Conservation (phyloP, 2,329 filamentous ascomycete species). For the Cytospora paraplurivora region DNA sequence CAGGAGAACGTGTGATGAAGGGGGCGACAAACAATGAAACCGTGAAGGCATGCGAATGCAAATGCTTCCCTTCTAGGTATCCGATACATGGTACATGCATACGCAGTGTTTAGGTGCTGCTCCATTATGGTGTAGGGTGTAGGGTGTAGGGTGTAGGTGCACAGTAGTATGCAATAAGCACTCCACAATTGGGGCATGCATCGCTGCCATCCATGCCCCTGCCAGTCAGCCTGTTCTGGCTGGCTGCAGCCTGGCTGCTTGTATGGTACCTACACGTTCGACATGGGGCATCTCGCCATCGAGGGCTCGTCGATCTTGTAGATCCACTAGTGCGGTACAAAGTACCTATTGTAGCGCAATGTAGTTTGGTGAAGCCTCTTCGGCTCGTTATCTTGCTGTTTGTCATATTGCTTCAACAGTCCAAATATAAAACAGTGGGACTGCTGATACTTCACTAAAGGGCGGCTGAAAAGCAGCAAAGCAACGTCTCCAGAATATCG, state of each 20-base stretch:
- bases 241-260: not conserved
- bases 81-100: not conserved
- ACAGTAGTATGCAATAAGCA: not conserved
- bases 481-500: slow-evolving; percentile 9
- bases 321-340: slow-evolving; percentile 4
- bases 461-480: not conserved
- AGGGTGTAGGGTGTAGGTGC: slow-evolving; percentile 7
- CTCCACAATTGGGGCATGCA: slow-evolving; percentile 22
- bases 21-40: not conserved
- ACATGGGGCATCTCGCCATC: slow-evolving; percentile 23
- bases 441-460: slow-evolving; percentile 8
- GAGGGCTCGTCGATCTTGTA: slow-evolving; percentile 14
- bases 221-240: not conserved
- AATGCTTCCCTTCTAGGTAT: not conserved
- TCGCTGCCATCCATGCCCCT: slow-evolving; percentile 23
- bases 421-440: not conserved
- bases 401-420: not conserved
- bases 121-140: slow-evolving; percentile 1
- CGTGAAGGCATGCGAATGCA: not conserved
- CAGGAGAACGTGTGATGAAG: not conserved
- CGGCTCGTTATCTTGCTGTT: not conserved
- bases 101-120: not conserved
- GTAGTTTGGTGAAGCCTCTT: not conserved
- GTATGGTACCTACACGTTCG: slow-evolving; percentile 18
- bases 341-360: not conserved